Conservation (phyloP, 495 filamentous ascomycete genomes). For the Hypomontagnella monticulosa region DNA sequence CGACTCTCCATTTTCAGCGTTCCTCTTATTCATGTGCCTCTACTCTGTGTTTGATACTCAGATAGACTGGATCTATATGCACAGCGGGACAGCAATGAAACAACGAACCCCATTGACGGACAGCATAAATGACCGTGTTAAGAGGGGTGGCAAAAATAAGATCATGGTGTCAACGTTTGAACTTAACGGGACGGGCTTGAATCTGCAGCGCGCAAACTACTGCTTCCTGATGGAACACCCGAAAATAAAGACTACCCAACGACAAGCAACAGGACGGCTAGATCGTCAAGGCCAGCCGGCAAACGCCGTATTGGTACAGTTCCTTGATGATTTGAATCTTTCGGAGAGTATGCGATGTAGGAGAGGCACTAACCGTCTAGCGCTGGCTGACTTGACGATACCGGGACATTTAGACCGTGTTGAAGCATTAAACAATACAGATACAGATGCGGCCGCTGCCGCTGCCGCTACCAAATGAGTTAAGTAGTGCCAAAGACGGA, state of each 20-base stretch:
- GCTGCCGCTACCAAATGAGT: too few species aligned
- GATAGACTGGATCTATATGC: conserved; percentile 7
- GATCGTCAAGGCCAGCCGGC: conserved; percentile 5
- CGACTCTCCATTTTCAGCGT: neutral
- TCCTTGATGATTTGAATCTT: neutral
- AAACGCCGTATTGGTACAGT: conserved; percentile 2
- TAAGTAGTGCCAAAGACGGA: too few species aligned
- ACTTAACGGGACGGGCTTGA: neutral
- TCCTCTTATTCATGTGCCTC: conserved; percentile 9
- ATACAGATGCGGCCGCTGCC: too few species aligned
- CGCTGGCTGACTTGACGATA: neutral
- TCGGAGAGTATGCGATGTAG: neutral
- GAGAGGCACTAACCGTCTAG: neutral
- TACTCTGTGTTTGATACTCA: neutral
- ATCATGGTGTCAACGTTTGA: conserved; percentile 9
- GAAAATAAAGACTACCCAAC: neutral
- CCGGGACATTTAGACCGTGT: too few species aligned
- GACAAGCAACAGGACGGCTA: conserved; percentile 13
- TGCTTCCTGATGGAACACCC: conserved; percentile 12
- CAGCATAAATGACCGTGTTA: neutral
- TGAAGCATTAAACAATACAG: too few species aligned
- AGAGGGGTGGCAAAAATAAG: neutral
- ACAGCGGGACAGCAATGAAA: neutral
- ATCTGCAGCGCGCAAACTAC: conserved; percentile 24
- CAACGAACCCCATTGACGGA: neutral